Evolutionary conservation across 257 asterid species (phyloP), one percentile per base, ranked within the genome.

Genomic region (Petrea volubilis): DNA sequence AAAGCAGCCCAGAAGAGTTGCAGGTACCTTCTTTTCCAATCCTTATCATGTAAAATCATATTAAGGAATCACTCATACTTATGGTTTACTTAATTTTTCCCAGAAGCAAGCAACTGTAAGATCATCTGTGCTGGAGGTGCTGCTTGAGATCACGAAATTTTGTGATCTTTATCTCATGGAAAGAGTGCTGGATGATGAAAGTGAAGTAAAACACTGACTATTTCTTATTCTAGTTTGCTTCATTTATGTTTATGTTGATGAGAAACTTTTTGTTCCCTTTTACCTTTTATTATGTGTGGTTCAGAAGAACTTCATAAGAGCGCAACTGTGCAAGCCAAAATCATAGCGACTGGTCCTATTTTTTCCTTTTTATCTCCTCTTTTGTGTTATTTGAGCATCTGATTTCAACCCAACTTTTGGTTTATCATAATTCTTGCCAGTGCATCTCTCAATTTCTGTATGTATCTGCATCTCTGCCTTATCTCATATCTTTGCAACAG

Each of bases 81-180:
- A 68, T 25, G n/a, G 43, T 80, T 73, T 50, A 69, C 53, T 65
- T 3, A 1, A 31, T 20, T 62, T 29, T 70, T 21, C 23, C 31
- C 96, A 92, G 98, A 85, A 85, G 77, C 90, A 88, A 84, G 98
- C 81, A 47, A 90, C 98, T 44, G 96, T 92, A 49, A 89, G 83
- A 63, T 88, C 97, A 46, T 92, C 98, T 36, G 90, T 87, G 70
- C 86, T 87, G 41, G 96, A 90, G 83, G 86, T 90, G 77, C 82
- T 92, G 85, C 95, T 90, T 52, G 98, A 92, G 79, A 80, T 92
- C 81, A 86, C 97, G 34, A 92, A 90, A 79, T 88, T 81, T 67
- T 88, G 96, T 68, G 98, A 92, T 82, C 91, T 92, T 71, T 92
- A 90, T 84, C 90, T 92, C 65, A 92, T 92, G 98, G 97, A 92